These are phyloP conservation scores for Colletotrichum sp. DNA, from an alignment of 2,329 filamentous ascomycete species.

Conservation along the genomic window DNA sequence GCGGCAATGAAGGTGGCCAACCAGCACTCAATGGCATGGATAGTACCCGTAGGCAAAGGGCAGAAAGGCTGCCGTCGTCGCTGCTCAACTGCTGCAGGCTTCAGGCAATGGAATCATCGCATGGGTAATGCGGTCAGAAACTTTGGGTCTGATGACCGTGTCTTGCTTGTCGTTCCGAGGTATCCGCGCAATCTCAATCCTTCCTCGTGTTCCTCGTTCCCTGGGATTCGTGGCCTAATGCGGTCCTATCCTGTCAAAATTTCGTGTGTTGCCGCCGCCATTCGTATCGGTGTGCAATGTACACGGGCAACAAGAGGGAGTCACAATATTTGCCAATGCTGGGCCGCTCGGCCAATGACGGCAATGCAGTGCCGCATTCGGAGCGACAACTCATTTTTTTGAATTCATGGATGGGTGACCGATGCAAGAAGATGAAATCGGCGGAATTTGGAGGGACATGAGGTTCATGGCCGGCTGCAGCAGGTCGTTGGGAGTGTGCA, in stretches of 20 bases:
- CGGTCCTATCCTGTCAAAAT: slow-evolving; percentile 15
- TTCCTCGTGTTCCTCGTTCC: slow-evolving; percentile 11
- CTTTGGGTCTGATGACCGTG: slow-evolving; percentile 22
- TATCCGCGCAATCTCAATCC: slow-evolving; percentile 20
- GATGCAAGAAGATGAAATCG: neutral
- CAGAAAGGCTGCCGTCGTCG: neutral
- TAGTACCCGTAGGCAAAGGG: neutral
- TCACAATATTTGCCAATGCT: neutral
- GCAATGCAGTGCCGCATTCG: neutral
- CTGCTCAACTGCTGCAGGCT: slow-evolving; percentile 8
- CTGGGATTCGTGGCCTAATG: slow-evolving; percentile 3
- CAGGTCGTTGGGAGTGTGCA: neutral
- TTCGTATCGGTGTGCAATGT: neutral
- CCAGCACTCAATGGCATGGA: slow-evolving; percentile 3
- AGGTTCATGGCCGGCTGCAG: neutral
- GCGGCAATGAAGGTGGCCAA: slow-evolving; percentile 3
- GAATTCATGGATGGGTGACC: neutral
- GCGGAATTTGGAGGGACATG: neutral
- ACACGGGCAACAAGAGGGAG: neutral
- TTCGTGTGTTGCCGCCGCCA: neutral
- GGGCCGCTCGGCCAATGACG: neutral
- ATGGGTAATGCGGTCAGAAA: slow-evolving; percentile 21
- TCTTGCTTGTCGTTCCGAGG: slow-evolving; percentile 17
- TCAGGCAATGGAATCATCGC: slow-evolving; percentile 18
- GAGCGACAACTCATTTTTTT: neutral